Percentiles rank a stretch among this genome's conserved stretches.
phyloP scores from a whole-genome alignment of 257 asterid species.

The Rauvolfia tetraphylla region DNA sequence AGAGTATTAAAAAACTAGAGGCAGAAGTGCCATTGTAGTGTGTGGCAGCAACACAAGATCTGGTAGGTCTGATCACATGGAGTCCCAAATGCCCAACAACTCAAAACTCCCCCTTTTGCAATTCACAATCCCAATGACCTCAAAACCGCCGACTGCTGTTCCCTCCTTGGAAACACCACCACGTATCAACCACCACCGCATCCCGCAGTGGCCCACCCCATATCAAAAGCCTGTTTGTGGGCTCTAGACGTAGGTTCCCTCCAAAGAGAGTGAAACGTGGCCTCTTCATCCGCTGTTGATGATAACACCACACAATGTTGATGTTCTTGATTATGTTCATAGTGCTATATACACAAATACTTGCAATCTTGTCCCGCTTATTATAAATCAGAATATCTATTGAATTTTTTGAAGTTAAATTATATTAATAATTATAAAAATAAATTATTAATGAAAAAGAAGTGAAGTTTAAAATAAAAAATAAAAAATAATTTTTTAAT shows the following conservation, averaged over 20 bases:
- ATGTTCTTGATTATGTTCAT: too few species aligned
- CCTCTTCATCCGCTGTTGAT: neutral
- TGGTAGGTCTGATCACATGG: conserved; percentile 35
- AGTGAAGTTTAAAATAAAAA: too few species aligned
- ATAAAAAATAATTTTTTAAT: too few species aligned
- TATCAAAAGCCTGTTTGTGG: neutral
- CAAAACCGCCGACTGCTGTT: conserved; percentile 40
- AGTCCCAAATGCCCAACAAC: conserved; percentile 28
- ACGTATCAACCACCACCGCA: conserved; percentile 1
- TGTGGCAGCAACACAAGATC: conserved; percentile 27
- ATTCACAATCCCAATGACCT: conserved; percentile 9
- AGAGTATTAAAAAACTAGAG: neutral
- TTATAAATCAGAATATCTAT: too few species aligned
- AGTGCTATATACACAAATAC: too few species aligned
- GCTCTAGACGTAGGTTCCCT: conserved; percentile 2
- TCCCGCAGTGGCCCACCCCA: neutral
- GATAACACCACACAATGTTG: too few species aligned
- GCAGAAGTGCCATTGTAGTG: conserved; percentile 9
- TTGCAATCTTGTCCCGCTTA: too few species aligned
- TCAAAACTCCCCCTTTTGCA: neutral
- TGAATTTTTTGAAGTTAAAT: too few species aligned
- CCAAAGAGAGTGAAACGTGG: conserved; percentile 25
- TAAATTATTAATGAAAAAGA: too few species aligned
- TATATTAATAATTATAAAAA: too few species aligned
- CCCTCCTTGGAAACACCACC: conserved; percentile 45